A percentile compares a stretch with the other conserved stretches of the same genome.
These are phyloP conservation scores for Passiflora organensis DNA, from an alignment of 345 rosid genomes.

Conservation along the genomic window DNA sequence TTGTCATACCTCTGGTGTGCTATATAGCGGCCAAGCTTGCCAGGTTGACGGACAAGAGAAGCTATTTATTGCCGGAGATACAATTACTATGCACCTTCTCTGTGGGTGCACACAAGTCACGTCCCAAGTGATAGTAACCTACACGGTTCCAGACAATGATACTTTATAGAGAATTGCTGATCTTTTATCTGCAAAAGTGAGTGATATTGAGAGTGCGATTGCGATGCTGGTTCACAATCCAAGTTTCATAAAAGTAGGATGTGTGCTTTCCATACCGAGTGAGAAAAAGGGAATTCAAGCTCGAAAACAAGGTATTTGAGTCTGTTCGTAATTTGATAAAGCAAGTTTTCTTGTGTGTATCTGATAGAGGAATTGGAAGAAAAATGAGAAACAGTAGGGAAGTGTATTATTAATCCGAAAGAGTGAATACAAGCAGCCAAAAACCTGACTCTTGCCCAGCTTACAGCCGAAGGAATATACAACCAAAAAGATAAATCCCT, in stretches of 20 bases:
- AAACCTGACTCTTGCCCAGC: no score
- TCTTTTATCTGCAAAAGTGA: slow-evolving; percentile 19
- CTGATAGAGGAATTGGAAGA: no score
- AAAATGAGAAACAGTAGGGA: no score
- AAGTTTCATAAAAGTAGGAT: slow-evolving; percentile 23
- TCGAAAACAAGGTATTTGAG: slow-evolving; percentile 16
- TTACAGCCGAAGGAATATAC: no score
- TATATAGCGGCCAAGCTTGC: slow-evolving; percentile 30
- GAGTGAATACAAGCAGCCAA: no score
- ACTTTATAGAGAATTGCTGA: slow-evolving; percentile 19
- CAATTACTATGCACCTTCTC: slow-evolving; percentile 11
- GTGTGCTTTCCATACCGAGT: slow-evolving; percentile 32
- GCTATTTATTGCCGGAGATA: slow-evolving; percentile 14
- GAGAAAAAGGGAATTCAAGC: slow-evolving; percentile 8
- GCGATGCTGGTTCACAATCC: slow-evolving; percentile 15
- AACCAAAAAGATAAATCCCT: no score
- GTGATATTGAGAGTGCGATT: slow-evolving; percentile 16
- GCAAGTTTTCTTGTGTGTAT: not conserved
- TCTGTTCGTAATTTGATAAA: no score
- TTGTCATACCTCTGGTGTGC: not conserved
- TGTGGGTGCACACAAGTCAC: slow-evolving; percentile 26
- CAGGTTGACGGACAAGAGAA: slow-evolving; percentile 11
- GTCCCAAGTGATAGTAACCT: slow-evolving; percentile 22
- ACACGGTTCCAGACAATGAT: slow-evolving; percentile 28
- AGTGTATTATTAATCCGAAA: no score